Evolutionary conservation across 208 protist species (phyloP).

Genomic region (Lotmaria passim): DNA sequence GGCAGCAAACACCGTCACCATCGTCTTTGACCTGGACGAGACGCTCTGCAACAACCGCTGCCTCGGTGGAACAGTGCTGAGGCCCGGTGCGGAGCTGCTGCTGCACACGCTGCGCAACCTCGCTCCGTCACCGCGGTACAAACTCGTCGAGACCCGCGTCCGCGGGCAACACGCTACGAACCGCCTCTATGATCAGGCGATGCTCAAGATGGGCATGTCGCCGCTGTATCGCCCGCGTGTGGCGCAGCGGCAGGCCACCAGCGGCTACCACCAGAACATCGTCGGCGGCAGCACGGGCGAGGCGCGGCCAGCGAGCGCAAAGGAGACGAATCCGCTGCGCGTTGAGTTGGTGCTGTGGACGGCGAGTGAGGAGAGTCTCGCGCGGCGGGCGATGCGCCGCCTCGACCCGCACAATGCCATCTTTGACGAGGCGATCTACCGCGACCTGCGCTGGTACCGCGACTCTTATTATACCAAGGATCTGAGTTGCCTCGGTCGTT

Average conservation of each 20-base stretch:
- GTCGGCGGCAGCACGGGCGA: conserved; percentile 28
- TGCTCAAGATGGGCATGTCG: conserved; percentile 37
- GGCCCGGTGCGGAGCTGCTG: conserved; percentile 70
- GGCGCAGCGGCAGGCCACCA: conserved; percentile 23
- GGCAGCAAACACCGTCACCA: conserved; percentile 68
- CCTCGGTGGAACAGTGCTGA: conserved; percentile 58
- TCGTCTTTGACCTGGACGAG: conserved; percentile 93
- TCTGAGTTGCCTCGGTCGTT: conserved; percentile 76
- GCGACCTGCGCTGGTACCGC: conserved; percentile 88
- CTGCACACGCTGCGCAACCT: conserved; percentile 56
- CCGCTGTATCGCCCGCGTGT: conserved; percentile 33
- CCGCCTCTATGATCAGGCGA: conserved; percentile 58
- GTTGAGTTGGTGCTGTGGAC: conserved; percentile 92
- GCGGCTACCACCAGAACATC: conserved; percentile 20
- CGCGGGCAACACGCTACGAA: conserved; percentile 28
- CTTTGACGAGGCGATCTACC: conserved; percentile 86
- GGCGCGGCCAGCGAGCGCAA: conserved; percentile 25
- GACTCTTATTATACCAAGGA: conserved; percentile 89
- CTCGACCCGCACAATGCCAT: conserved; percentile 76
- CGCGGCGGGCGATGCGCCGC: conserved; percentile 68
- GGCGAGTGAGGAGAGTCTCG: conserved; percentile 78
- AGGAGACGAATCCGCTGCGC: conserved; percentile 37
- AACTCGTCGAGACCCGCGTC: conserved; percentile 17
- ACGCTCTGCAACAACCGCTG: conserved; percentile 90
- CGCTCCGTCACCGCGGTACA: conserved; percentile 51